A percentile compares a stretch with the other conserved stretches of the same genome.
These are phyloP conservation scores for Penicillium roqueforti DNA, from an alignment of 495 filamentous ascomycete species.

Conservation along the genomic window DNA sequence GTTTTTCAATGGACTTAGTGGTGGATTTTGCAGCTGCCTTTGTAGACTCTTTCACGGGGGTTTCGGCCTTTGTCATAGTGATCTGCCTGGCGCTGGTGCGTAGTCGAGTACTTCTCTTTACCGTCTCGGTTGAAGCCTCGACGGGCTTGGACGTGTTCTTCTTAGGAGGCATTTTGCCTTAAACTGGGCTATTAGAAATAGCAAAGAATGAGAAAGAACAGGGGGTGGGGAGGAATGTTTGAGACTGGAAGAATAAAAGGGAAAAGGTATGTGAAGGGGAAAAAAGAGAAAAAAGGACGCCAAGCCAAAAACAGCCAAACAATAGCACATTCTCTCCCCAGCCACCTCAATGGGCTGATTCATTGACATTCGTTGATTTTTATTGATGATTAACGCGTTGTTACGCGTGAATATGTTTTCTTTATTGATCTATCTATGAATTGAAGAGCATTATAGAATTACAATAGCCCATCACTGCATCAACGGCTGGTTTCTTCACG, in stretches of 20 bases:
- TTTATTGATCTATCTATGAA: not conserved
- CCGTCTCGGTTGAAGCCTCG: not conserved
- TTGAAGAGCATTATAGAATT: not conserved
- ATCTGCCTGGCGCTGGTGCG: not conserved
- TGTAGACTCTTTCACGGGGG: not conserved
- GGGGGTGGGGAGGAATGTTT: constrained; percentile 12
- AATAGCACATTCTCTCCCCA: constrained; percentile 23
- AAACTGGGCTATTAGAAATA: constrained; percentile 8
- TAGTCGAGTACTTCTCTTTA: not conserved
- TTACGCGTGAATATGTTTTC: not conserved
- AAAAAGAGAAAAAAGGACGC: constrained; percentile 6
- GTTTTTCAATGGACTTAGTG: constrained; percentile 13
- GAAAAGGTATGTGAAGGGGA: constrained; percentile 5
- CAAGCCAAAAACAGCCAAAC: constrained; percentile 19
- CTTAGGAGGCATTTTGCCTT: constrained; percentile 34
- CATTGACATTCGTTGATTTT: not conserved
- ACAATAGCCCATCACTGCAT: not conserved
- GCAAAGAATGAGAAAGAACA: constrained; percentile 4
- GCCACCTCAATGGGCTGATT: constrained; percentile 4
- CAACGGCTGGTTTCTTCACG: constrained; percentile 11
- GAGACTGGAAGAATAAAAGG: constrained; percentile 10
- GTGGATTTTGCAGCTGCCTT: not conserved
- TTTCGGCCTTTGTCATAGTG: constrained; percentile 8
- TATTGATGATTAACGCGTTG: not conserved
- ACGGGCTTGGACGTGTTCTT: constrained; percentile 23